Evolutionary conservation across 257 asterid genomes (phyloP), one percentile per base, ranked within the genome.

Genomic region (Ballota nigra): DNA sequence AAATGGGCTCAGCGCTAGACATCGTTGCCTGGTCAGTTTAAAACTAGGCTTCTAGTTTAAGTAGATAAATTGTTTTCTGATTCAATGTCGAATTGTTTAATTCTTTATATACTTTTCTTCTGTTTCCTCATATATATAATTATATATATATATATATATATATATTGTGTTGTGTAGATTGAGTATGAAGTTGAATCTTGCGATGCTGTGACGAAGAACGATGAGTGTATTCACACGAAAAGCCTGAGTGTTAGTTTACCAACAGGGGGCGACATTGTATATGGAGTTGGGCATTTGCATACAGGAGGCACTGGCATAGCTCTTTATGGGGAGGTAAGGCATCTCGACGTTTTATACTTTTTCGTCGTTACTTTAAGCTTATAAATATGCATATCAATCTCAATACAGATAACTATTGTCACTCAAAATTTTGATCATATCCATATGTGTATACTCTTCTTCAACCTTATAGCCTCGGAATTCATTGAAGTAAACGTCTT

Each of bases 231-330:
- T 64, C 78, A 87, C 66, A 82, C 85, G 16, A 84, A 63, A 73
- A 80, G 78, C 2, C 57, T 84, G 28, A 79, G 73, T 34, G 51
- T 83, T 60, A 33, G 78, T 71, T 70, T 86, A 55, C 95, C 96
- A 20, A 74, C 69, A 18, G 88, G 97, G 1, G 97, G 98, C 15
- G 77, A 90, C 73, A 81, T 92, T 55, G 77, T 92, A 45, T 88
- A 90, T 11, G 96, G 91, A 36, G 97, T 83, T 29, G 95, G 87
- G 41, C 98, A 92, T 80, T 92, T 82, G 82, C 97, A 92, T 70
- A 61, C 89, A 0, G 98, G 92, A 62, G 98, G 97, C 52, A 19
- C 67, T 62, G 96, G 98, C 16, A 62, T 87, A 61, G 22, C 92
- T 60, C 92, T 90, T 5, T 80, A 81, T 20, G 96, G 96, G 49